Conservation (phyloP, 805 yeast genomes). For the Saccharomycopsis oosterbeekiorum region DNA sequence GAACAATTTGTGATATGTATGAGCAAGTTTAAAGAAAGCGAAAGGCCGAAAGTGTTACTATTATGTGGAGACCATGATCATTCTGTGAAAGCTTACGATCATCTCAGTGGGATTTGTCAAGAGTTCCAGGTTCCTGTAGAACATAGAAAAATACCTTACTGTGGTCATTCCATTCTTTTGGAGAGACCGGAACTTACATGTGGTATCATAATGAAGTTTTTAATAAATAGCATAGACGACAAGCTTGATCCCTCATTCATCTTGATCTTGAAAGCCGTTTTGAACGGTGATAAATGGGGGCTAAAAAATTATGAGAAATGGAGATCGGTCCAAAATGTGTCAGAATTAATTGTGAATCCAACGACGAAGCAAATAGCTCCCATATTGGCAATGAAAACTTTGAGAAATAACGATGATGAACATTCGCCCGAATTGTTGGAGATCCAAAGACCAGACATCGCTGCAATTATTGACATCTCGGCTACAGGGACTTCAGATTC, state of each 20-base stretch:
- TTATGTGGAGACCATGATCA: slow-evolving; percentile 51
- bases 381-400: slow-evolving; percentile 64
- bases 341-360: slow-evolving; percentile 31
- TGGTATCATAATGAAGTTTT: slow-evolving; percentile 50
- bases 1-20: slow-evolving; percentile 37
- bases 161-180: slow-evolving; percentile 58
- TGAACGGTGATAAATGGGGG: slow-evolving; percentile 70
- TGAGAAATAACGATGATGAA: slow-evolving; percentile 48
- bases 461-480: slow-evolving; percentile 60
- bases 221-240: slow-evolving; percentile 38
- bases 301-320: slow-evolving; percentile 67
- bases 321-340: slow-evolving; percentile 45
- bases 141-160: slow-evolving; percentile 28
- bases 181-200: slow-evolving; percentile 56
- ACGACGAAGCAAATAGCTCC: slow-evolving; percentile 31
- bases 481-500: slow-evolving; percentile 49
- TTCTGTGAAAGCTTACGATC: slow-evolving; percentile 38
- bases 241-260: slow-evolving; percentile 67
- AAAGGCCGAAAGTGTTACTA: slow-evolving; percentile 38
- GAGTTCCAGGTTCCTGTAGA: slow-evolving; percentile 21
- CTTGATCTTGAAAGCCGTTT: slow-evolving; percentile 48
- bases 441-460: slow-evolving; percentile 36
- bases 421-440: slow-evolving; percentile 57
- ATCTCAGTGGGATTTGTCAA: slow-evolving; percentile 25
- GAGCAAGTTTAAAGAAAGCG: slow-evolving; percentile 24